Base-by-base conservation (phyloP, 1,139 yeast genomes). In the Scheffersomyces insectosa region DNA sequence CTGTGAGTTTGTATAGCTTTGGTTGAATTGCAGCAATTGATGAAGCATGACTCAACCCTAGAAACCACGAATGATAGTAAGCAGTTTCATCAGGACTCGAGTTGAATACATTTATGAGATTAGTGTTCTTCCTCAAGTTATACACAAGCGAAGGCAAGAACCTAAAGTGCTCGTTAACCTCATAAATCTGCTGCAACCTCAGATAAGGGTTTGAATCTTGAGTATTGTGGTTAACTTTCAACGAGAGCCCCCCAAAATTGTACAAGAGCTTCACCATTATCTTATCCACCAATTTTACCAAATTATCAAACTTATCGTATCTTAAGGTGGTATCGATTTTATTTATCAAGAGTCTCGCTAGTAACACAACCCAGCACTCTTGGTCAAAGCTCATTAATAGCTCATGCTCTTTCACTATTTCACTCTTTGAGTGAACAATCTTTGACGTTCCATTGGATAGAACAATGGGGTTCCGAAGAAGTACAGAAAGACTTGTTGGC, bases 41-140 rank as follows among this genome's bases (percentile, higher is more conserved):
- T 6, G 42, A 40, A 1, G 50, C 45, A 6, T 47, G 41, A 11
- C 52, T 48, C 36, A 60, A 46, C 36, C 46, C 56, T 43, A 57
- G 43, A 42, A 68, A 70, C 61, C 66, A 59, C 27, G 61, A 59
- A 44, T 71, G 76, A 47, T 68, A 58, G 45, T 48, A 63, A 2
- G 77, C 72, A 5, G 75, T 71, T 52, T 72, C 77, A 45, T 72
- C 78, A 0, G 78, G 78, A 43, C 72, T 68, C 7, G 73, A 65
- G 49, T 72, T 72, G 55, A 72, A 72, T 2, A 68, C 62, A 27
- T 57, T 52, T 7, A 72, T 49, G 28, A 72, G 60, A 37, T 65
- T 68, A 2, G 70, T 69, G 42, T 67, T 70, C 40, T 62, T 58
- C 42, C 75, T 51, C 40, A 72, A 56, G 43, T 63, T 56, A 45